Evolutionary conservation across 768 basidiomycete genomes (phyloP).

Genomic region (Amanita subjunquillea): DNA sequence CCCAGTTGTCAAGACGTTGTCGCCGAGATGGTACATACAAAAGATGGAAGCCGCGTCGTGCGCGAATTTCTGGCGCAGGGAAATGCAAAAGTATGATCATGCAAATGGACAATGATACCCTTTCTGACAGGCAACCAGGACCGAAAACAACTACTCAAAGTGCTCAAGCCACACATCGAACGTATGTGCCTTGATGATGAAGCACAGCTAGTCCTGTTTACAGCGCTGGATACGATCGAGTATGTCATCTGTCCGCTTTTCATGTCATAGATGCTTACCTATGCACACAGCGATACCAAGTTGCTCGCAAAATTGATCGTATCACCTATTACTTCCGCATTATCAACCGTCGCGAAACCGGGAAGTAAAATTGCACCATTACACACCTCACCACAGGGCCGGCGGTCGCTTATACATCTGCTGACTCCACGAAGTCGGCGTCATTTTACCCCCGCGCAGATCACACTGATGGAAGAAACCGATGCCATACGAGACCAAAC

Average conservation of each 20-base stretch:
- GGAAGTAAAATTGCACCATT: conserved; percentile 28
- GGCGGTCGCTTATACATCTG: conserved; percentile 75
- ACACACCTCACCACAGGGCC: conserved; percentile 58
- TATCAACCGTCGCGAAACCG: conserved; percentile 54
- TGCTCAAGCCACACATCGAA: conserved; percentile 81
- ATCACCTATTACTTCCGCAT: conserved; percentile 53
- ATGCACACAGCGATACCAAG: conserved; percentile 69
- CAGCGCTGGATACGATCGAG: conserved; percentile 86
- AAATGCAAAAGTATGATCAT: conserved; percentile 60
- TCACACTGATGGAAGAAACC: conserved; percentile 60
- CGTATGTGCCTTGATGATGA: conserved; percentile 86
- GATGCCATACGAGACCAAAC: conserved; percentile 59
- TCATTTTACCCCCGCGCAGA: conserved; percentile 82
- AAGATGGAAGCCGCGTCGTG: conserved; percentile 79
- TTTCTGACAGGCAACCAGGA: conserved; percentile 36
- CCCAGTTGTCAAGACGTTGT: conserved; percentile 72
- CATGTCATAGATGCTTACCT: not conserved
- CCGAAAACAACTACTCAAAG: conserved; percentile 85
- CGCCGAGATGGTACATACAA: conserved; percentile 91
- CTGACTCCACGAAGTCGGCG: conserved; percentile 74
- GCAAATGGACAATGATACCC: not conserved
- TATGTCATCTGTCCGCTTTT: conserved; percentile 23
- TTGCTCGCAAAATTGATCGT: conserved; percentile 74
- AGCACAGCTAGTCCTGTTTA: conserved; percentile 84
- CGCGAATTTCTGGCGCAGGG: conserved; percentile 80